These are phyloP conservation scores for Amanita subjunquillea DNA, from an alignment of 768 basidiomycete genomes.

Conservation along the genomic window DNA sequence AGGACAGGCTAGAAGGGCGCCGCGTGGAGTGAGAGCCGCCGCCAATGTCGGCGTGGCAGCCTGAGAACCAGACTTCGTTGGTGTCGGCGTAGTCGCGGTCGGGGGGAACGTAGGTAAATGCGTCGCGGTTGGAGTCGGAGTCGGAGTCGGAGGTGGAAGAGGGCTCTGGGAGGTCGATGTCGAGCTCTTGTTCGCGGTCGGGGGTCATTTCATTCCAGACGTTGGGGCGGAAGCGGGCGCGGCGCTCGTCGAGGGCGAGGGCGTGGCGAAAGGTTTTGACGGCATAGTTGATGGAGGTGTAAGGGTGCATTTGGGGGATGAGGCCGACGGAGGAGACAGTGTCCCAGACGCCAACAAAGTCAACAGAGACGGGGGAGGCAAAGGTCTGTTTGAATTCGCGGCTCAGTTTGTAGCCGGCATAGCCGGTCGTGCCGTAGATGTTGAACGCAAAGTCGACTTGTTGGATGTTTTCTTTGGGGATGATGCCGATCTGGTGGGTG, in stretches of 20 bases:
- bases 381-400: constrained; percentile 32
- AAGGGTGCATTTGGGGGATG: constrained; percentile 32
- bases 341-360: constrained; percentile 50
- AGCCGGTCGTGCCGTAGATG: constrained; percentile 7
- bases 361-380: constrained; percentile 29
- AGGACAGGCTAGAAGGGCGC: constrained; percentile 20
- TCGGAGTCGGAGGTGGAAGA: too few relatives aligned
- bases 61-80: constrained; percentile 28
- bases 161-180: constrained; percentile 5
- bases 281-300: constrained; percentile 33
- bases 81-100: background rate
- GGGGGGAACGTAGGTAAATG: background rate
- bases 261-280: constrained; percentile 44
- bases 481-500: constrained; percentile 9
- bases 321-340: constrained; percentile 45
- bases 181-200: constrained; percentile 19
- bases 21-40: constrained; percentile 13
- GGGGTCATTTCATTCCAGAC: constrained; percentile 17
- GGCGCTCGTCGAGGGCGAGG: constrained; percentile 41
- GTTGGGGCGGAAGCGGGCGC: constrained; percentile 40
- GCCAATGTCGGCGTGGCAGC: constrained; percentile 18
- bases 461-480: constrained; percentile 10
- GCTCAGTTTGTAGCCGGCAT: constrained; percentile 13
- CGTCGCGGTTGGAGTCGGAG: background rate
- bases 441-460: constrained; percentile 8